These are phyloP conservation scores for Glebionis coronaria DNA, from an alignment of 129 eudicot genomes.

Conservation along the genomic window DNA sequence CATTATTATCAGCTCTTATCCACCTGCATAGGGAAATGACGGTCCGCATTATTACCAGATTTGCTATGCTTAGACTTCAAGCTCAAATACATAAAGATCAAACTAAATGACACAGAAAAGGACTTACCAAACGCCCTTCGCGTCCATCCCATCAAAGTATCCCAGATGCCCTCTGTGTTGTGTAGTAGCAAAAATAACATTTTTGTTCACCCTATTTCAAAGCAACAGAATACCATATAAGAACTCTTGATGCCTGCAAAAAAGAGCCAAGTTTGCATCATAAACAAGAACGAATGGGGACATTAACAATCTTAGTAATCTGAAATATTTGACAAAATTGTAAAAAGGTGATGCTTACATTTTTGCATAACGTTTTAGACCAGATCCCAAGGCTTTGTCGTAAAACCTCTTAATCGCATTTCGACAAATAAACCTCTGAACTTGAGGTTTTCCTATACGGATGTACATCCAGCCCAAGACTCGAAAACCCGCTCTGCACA, in stretches of 20 bases:
- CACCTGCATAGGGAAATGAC: constrained; percentile 53
- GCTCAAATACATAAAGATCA: constrained; percentile 1
- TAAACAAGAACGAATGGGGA: background rate
- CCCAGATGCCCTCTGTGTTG: constrained; percentile 97
- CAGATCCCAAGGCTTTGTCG: constrained; percentile 69
- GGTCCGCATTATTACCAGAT: background rate
- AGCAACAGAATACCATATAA: constrained; percentile 19
- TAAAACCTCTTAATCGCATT: constrained; percentile 66
- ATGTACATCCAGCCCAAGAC: no score
- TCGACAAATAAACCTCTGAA: constrained; percentile 75
- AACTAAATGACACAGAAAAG: constrained; percentile 1
- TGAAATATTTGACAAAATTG: background rate
- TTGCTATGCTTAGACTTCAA: background rate
- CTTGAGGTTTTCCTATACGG: no score
- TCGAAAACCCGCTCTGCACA: no score
- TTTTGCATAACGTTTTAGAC: constrained; percentile 76
- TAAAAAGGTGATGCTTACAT: constrained; percentile 38
- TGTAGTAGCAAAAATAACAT: constrained; percentile 74
- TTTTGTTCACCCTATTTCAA: constrained; percentile 54
- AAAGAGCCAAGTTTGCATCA: constrained; percentile 12
- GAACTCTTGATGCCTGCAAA: constrained; percentile 71
- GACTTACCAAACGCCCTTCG: constrained; percentile 70
- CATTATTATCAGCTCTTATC: constrained; percentile 94
- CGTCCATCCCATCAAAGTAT: constrained; percentile 81
- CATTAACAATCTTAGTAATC: background rate